A percentile compares a stretch with the other conserved stretches of the same genome.
These are phyloP conservation scores for Camellia lanceoleosa DNA, from an alignment of 148 eudicot genomes.

Conservation along the genomic window DNA sequence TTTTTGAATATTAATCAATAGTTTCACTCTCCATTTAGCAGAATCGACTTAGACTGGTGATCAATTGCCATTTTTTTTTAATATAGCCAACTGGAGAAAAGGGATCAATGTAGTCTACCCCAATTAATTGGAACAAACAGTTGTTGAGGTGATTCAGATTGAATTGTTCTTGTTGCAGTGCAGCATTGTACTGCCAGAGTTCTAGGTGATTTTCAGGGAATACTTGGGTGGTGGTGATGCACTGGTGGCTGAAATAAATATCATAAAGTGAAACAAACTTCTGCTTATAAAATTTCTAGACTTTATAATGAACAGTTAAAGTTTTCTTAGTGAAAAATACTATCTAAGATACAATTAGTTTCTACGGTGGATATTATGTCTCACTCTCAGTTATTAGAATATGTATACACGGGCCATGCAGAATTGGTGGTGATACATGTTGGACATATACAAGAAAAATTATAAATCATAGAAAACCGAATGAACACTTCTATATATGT, in stretches of 20 bases:
- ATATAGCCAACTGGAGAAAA: conserved; percentile 1
- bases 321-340: neutral
- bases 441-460: neutral
- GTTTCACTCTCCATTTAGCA: neutral
- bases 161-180: neutral
- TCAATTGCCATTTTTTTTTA: neutral
- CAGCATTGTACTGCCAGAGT: neutral
- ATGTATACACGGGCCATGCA: neutral
- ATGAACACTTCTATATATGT: neutral
- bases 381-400: neutral
- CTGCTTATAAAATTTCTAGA: neutral
- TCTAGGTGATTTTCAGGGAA: neutral
- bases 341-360: neutral
- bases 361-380: no score
- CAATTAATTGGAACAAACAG: neutral
- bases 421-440: neutral
- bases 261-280: neutral
- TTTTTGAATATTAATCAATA: neutral
- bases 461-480: neutral
- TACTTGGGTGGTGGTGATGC: neutral
- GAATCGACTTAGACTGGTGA: neutral
- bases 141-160: neutral
- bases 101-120: neutral
- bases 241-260: neutral
- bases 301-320: neutral